Evolutionary conservation across 352 stramenopile genomes (phyloP).

Genomic region (Nothophytophthora sp.): DNA sequence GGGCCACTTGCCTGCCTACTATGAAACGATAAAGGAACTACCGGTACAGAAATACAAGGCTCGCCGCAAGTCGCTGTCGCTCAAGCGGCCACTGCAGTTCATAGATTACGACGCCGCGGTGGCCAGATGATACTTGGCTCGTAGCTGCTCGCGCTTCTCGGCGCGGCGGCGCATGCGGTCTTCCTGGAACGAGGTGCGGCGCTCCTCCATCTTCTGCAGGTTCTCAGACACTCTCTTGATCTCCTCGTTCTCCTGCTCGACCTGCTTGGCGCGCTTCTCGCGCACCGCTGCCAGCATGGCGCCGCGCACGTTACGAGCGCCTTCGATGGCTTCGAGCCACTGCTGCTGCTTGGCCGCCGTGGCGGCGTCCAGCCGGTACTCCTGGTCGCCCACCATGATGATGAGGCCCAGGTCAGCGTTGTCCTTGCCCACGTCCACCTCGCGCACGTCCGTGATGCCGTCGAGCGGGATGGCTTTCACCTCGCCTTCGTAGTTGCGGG

Average conservation of each 20-base stretch:
- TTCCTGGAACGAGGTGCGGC: conserved; percentile 69
- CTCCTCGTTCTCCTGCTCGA: conserved; percentile 63
- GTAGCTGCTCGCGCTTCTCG: conserved; percentile 63
- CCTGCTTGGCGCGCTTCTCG: conserved; percentile 54
- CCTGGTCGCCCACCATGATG: conserved; percentile 43
- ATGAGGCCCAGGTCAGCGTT: conserved; percentile 56
- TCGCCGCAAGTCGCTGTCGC: too few species aligned
- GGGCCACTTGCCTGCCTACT: too few species aligned
- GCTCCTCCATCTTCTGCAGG: conserved; percentile 52
- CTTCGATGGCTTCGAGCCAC: conserved; percentile 60
- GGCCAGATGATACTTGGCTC: conserved; percentile 70
- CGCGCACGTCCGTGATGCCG: conserved; percentile 52
- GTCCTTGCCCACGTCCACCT: conserved; percentile 47
- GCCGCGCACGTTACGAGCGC: conserved; percentile 42
- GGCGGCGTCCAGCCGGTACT: conserved; percentile 61
- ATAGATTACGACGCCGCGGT: conserved; percentile 32
- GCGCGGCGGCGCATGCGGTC: conserved; percentile 58
- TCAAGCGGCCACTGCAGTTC: too few species aligned
- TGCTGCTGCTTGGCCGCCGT: conserved; percentile 48
- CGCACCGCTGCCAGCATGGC: conserved; percentile 44
- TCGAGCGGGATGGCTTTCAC: conserved; percentile 75
- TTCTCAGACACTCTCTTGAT: conserved; percentile 54
- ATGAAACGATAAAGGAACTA: too few species aligned
- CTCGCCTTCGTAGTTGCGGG: conserved; percentile 40
- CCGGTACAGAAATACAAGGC: too few species aligned